Conservation (phyloP, 768 basidiomycete species). For the Lactarius hengduanensis region DNA sequence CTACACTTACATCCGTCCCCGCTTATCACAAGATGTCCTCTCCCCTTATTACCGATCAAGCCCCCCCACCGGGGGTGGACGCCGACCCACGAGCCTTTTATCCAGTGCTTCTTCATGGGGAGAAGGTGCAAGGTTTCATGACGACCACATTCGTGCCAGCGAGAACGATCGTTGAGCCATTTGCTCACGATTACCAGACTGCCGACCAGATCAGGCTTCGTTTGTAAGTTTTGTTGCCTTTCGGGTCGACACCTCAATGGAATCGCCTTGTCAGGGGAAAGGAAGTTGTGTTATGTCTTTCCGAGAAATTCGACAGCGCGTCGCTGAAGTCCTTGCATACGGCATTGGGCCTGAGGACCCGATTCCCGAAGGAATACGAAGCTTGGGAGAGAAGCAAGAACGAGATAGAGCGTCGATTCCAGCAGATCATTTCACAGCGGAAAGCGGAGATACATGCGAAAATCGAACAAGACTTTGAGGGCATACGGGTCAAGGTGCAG, state of each 20-base stretch:
- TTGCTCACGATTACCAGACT: not conserved
- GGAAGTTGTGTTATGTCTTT: not conserved
- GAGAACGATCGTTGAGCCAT: not conserved
- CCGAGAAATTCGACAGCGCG: not conserved
- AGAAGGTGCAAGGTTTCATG: conserved; percentile 29
- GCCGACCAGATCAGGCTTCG: not conserved
- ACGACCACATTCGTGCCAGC: conserved; percentile 10
- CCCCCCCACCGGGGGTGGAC: not conserved
- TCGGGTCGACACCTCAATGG: not conserved
- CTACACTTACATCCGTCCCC: not conserved
- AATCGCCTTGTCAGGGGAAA: not conserved
- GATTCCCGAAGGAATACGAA: not conserved
- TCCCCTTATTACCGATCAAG: not conserved
- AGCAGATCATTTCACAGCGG: not conserved
- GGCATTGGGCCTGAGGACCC: not conserved
- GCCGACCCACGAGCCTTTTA: not conserved
- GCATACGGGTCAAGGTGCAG: not conserved
- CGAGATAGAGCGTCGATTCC: not conserved
- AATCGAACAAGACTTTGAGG: not conserved
- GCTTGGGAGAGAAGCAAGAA: not conserved
- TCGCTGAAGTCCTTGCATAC: not conserved
- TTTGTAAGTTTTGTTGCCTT: not conserved
- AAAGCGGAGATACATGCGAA: not conserved
- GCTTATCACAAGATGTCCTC: conserved; percentile 1
- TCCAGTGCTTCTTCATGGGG: conserved; percentile 24